Percentiles rank a stretch among this genome's conserved stretches.
Evolutionary conservation across 768 basidiomycete genomes (phyloP).

Genomic region (Tremella yokohamensis): DNA sequence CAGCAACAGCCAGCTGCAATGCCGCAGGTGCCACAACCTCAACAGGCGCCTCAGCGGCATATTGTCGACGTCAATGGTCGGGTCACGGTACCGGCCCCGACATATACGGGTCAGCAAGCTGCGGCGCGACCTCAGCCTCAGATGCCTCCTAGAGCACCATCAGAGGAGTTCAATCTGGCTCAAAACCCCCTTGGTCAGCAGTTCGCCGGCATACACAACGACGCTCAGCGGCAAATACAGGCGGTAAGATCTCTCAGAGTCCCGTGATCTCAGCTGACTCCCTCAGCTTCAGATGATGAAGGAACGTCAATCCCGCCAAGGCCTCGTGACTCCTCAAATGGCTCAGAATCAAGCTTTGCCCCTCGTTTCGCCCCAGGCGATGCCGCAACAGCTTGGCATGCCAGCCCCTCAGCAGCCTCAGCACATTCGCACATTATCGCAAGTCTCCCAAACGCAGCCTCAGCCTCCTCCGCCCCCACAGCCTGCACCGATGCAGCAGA

Average conservation of each 20-base stretch:
- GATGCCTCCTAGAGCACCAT: not conserved
- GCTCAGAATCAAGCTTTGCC: constrained; percentile 14
- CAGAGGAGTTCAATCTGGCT: not conserved
- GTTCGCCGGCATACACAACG: not conserved
- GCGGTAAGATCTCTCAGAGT: constrained; percentile 19
- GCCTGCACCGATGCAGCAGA: constrained; percentile 21
- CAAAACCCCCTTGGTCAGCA: constrained; percentile 1
- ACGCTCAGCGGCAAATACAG: constrained; percentile 30
- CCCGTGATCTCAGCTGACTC: constrained; percentile 4
- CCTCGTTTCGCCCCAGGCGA: constrained; percentile 24
- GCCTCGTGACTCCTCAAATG: constrained; percentile 28
- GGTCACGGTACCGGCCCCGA: not conserved
- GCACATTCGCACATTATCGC: not conserved
- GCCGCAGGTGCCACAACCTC: not conserved
- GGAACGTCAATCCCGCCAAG: constrained; percentile 25
- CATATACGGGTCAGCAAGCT: not conserved
- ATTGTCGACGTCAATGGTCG: constrained; percentile 1
- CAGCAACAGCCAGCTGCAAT: constrained; percentile 1
- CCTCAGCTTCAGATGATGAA: constrained; percentile 39
- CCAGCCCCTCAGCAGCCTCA: constrained; percentile 9
- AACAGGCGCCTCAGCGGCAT: not conserved
- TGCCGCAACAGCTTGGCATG: constrained; percentile 8
- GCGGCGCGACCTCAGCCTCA: not conserved
- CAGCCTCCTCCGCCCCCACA: constrained; percentile 12
- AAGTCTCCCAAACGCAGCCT: constrained; percentile 7